Evolutionary conservation across 2,329 filamentous ascomycete genomes (phyloP), one percentile per base, ranked within the genome.

Genomic region (Epichloe hybrida): DNA sequence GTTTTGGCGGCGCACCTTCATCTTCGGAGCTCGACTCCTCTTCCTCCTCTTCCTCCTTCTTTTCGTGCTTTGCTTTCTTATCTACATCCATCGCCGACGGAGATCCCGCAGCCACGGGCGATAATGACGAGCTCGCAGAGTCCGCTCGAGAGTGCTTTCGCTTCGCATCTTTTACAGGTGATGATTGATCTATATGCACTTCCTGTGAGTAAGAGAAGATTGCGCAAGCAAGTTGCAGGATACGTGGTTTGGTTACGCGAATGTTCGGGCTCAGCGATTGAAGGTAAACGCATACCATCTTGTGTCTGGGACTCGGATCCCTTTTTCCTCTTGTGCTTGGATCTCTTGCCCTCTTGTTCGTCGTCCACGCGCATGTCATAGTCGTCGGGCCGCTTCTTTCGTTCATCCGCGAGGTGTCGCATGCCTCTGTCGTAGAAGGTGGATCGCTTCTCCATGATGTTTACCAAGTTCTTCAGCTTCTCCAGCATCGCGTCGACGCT

Each of bases 281-380:
- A 21, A 39, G 13, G 36, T 13, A 13, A 12, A 27, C 5, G n/a
- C 52, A 23, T 53, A 53, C 52, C 52, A 11, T 53, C 52, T 39
- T 47, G 48, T 52, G 72, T 72, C 35, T 77, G 69, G 50, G 66
- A 72, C 52, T 83, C 80, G 7, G 78, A 72, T 23, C 84, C 86
- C 68, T 88, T 89, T 64, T 86, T 82, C 71, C 87, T 89, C 74
- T 87, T 89, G 56, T 84, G 76, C 65, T 90, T 89, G 23, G 73
- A 69, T 62, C 79, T 77, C 59, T 79, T 79, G 21, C 69, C 66
- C 49, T 73, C 72, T 54, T 72, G 72, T 43, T 78, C 76, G 31
- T 66, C 73, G 49, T 72, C 61, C 54, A 56, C 72, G 59, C 72
- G 72, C 51, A 71, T 64, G 55, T 79, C 69, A 45, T 66, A 70